Percentiles rank a stretch among this genome's conserved stretches.
phyloP scores from a whole-genome alignment of 352 stramenopile genomes.

The Phytophthora multivora region DNA sequence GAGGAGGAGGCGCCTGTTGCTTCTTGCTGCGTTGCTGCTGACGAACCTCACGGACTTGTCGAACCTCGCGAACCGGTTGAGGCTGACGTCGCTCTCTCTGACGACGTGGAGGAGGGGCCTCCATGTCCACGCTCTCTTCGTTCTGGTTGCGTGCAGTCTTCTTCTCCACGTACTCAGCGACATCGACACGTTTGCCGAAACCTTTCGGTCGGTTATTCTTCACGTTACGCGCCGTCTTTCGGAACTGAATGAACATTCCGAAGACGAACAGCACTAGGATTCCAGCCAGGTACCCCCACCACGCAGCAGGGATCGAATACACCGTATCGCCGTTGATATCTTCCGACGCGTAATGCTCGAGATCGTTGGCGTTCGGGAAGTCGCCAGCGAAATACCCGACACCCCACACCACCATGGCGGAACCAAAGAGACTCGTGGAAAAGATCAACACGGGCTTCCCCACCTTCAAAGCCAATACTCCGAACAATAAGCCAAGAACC shows the following conservation, averaged over 20 bases:
- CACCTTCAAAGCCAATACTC: conserved; percentile 39
- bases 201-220: conserved; percentile 14
- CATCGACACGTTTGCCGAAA: conserved; percentile 9
- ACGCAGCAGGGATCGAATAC: conserved; percentile 46
- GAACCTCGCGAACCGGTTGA: conserved; percentile 3
- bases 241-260: conserved; percentile 54
- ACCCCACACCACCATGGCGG: conserved; percentile 42
- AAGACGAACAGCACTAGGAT: conserved; percentile 50
- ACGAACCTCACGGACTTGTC: conserved; percentile 1
- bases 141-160: conserved; percentile 17
- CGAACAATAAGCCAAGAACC: conserved; percentile 41
- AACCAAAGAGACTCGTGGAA: conserved; percentile 48
- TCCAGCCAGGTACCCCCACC: conserved; percentile 50
- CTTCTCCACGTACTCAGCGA: conserved; percentile 24
- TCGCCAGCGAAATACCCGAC: conserved; percentile 58
- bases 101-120: conserved; percentile 6
- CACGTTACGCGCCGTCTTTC: conserved; percentile 40
- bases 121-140: conserved; percentile 12
- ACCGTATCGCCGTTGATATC: conserved; percentile 31
- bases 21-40: conserved; percentile 19
- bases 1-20: neutral
- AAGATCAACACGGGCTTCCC: conserved; percentile 53
- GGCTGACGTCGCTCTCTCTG: conserved; percentile 13
- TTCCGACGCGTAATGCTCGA: conserved; percentile 36
- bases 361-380: conserved; percentile 41